These are phyloP conservation scores for Rhododendron mucronatum DNA, from an alignment of 148 eudicot species.

Conservation along the genomic window DNA sequence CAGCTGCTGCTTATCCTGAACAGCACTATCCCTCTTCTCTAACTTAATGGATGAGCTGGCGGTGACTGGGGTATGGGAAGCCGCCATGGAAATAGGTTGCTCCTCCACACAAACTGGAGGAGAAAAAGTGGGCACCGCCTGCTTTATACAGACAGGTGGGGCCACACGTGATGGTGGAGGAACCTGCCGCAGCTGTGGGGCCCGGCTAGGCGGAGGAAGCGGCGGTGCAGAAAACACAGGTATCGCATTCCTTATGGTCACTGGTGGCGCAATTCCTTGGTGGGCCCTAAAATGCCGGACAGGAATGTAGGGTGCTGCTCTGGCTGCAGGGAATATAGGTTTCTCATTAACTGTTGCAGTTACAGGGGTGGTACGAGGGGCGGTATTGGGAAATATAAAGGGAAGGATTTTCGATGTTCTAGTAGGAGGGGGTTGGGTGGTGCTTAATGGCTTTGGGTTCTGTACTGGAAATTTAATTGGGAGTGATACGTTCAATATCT, in stretches of 20 bases:
- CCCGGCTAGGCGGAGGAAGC: constrained; percentile 28
- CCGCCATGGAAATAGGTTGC: constrained; percentile 8
- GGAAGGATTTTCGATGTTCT: constrained; percentile 64
- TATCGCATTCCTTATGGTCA: constrained; percentile 52
- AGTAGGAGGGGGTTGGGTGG: constrained; percentile 33
- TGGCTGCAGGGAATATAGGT: constrained; percentile 35
- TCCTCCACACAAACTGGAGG: constrained; percentile 32
- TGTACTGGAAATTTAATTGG: constrained; percentile 53
- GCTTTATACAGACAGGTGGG: constrained; percentile 52
- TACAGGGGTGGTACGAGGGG: constrained; percentile 22
- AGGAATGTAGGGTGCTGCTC: constrained; percentile 57
- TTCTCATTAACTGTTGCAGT: constrained; percentile 8
- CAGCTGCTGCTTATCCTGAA: background rate
- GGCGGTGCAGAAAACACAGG: constrained; percentile 66
- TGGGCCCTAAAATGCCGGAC: constrained; percentile 41
- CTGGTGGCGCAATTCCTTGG: constrained; percentile 58
- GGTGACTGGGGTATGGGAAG: background rate
- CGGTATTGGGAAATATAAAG: constrained; percentile 35
- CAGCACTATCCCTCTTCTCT: background rate
- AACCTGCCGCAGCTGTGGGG: constrained; percentile 17
- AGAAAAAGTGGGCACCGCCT: constrained; percentile 36
- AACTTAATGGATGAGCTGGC: background rate
- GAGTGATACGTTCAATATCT: constrained; percentile 34
- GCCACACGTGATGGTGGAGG: constrained; percentile 25
- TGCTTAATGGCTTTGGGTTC: constrained; percentile 32